phyloP scores from a whole-genome alignment of 2,329 filamentous ascomycete genomes.

The Ophioceras dolichostomum region DNA sequence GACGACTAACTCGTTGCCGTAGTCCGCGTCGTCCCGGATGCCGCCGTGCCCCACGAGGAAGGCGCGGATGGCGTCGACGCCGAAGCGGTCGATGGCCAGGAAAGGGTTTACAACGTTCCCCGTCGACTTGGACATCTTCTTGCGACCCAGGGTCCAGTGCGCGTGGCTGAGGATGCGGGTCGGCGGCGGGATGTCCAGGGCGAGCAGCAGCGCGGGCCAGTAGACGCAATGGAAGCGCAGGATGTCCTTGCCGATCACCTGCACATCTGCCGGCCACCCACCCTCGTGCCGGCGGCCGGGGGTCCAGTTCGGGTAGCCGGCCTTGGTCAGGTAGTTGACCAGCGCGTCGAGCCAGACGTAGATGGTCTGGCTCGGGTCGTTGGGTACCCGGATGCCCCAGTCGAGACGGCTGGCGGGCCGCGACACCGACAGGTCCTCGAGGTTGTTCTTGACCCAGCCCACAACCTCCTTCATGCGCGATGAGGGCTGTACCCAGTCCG shows the following conservation, averaged over 20 bases:
- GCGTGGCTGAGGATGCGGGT: constrained; percentile 76
- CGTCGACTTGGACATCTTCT: constrained; percentile 94
- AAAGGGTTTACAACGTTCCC: constrained; percentile 95
- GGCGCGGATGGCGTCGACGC: constrained; percentile 77
- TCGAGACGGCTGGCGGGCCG: constrained; percentile 63
- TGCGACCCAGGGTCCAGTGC: constrained; percentile 85
- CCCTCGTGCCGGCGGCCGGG: constrained; percentile 48
- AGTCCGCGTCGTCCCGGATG: constrained; percentile 67
- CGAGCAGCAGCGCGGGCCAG: constrained; percentile 94
- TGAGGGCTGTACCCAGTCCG: constrained; percentile 62
- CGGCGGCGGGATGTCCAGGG: constrained; percentile 66
- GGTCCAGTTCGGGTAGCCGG: constrained; percentile 68
- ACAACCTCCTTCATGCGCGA: constrained; percentile 69
- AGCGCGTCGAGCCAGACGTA: constrained; percentile 98
- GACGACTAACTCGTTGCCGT: constrained; percentile 68
- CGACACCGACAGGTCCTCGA: constrained; percentile 77
- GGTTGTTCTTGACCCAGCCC: constrained; percentile 59
- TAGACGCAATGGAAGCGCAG: constrained; percentile 93
- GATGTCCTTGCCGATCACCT: constrained; percentile 95
- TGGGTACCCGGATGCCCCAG: constrained; percentile 86
- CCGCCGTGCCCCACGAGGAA: constrained; percentile 76
- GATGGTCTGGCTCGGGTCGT: constrained; percentile 76
- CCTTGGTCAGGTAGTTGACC: constrained; percentile 82
- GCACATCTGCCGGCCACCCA: constrained; percentile 84
- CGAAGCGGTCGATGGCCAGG: constrained; percentile 80